phyloP scores from a whole-genome alignment of 148 eudicot species.

The Rhododendron kiyosumense region DNA sequence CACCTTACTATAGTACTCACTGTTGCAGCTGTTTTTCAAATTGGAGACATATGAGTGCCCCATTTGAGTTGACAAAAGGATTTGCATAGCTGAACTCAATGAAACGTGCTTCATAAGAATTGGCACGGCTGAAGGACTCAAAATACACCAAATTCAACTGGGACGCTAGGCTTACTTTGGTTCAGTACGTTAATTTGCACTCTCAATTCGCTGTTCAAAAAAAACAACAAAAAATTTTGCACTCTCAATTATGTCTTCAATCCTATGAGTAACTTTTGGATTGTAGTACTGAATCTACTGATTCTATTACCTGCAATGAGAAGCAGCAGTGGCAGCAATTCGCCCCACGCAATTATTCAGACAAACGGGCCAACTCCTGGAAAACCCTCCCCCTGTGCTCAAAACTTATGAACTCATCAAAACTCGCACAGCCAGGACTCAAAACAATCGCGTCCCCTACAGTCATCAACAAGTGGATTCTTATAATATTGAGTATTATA shows the following conservation, averaged over 20 bases:
- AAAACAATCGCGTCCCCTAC: conserved; percentile 17
- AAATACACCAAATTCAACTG: not conserved
- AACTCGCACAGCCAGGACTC: conserved; percentile 22
- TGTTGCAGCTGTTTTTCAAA: too few relatives aligned
- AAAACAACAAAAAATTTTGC: not conserved
- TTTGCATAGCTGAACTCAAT: not conserved
- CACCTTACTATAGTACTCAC: too few relatives aligned
- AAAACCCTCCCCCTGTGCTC: conserved; percentile 17
- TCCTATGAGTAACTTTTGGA: too few relatives aligned
- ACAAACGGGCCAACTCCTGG: conserved; percentile 15
- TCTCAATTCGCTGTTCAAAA: too few relatives aligned
- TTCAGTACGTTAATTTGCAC: not conserved
- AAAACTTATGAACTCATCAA: conserved; percentile 18
- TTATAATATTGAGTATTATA: not conserved
- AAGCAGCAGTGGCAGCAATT: not conserved
- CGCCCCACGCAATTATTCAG: not conserved
- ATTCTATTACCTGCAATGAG: too few relatives aligned
- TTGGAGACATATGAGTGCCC: not conserved
- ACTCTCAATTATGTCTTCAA: not conserved
- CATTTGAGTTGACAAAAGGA: not conserved
- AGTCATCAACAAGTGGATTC: not conserved
- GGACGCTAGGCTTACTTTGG: not conserved
- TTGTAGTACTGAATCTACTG: too few relatives aligned
- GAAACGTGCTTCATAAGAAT: not conserved
- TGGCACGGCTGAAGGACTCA: not conserved